Base-by-base conservation (phyloP, 257 asterid species). In the Leptodermis oblonga region DNA sequence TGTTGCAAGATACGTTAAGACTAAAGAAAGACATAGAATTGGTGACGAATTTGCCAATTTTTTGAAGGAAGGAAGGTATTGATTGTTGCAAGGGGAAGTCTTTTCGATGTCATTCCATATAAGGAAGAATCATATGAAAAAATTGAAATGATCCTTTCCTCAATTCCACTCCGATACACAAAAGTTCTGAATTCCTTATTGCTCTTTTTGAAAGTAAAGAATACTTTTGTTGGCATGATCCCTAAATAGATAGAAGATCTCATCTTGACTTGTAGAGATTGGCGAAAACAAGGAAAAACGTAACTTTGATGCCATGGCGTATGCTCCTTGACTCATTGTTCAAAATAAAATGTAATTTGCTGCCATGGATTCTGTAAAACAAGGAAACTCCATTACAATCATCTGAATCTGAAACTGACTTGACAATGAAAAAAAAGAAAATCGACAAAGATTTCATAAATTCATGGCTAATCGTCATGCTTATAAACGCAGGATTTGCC, bases 1-100 rank as follows among this genome's bases (percentile, higher is more conserved):
- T 0, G 30, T 23, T 3, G 48, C 43, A 63, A 43, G 74, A 25
- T 5, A n/a, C 48, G 18, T 20, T n/a, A 36, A 41, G 49, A 65
- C 70, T 53, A 39, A n/a, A n/a, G n/a, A n/a, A n/a, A 33, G 33
- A 55, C 10, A 33, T 49, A 54, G 63, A 61, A 30, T 61, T 70
- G 54, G 7, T 15, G n/a, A 46, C 7, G 71, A 31, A 11, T 31
- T 12, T 58, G 37, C 22, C 20, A 22, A 4, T 22, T 12, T 10
- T 3, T 11, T 42, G 3, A 33, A 60, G 45, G 5, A 72, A 65
- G 66, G 43, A 64, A 71, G 37, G 53, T 1, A 62, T 71, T 51
- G 31, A 5, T 52, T 48, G 51, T 13, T 64, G 66, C 34, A 17
- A 7, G 13, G 0, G 31, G 30, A n/a, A 17, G 67, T 39, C 68